Evolutionary conservation across 495 filamentous ascomycete genomes (phyloP).

Genomic region (Pyrenopolyporus hunteri): DNA sequence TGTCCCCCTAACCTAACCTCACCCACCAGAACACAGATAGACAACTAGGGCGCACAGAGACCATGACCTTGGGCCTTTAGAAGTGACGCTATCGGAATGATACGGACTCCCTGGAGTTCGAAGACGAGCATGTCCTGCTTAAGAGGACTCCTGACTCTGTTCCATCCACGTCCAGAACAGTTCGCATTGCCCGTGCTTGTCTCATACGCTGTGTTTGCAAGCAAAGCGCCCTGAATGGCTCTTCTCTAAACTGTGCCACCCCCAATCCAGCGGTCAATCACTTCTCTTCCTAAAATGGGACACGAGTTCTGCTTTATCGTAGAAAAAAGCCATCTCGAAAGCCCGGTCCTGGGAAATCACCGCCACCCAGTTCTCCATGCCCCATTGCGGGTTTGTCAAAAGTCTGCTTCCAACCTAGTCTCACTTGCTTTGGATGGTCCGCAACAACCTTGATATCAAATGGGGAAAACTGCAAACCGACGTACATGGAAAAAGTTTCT

Average conservation of each 20-base stretch:
- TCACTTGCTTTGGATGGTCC: not conserved
- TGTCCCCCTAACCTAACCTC: too few relatives aligned
- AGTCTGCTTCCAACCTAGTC: not conserved
- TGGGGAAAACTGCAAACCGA: not conserved
- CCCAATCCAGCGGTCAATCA: constrained; percentile 31
- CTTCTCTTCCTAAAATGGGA: constrained; percentile 15
- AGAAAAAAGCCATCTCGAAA: not conserved
- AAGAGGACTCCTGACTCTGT: not conserved
- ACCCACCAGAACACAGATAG: too few relatives aligned
- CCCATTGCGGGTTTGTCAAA: not conserved
- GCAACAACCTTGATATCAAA: not conserved
- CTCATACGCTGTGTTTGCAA: constrained; percentile 38
- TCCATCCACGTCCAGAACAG: constrained; percentile 17
- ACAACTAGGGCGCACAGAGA: not conserved
- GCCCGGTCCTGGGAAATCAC: not conserved
- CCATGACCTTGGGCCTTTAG: not conserved
- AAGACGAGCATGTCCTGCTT: constrained; percentile 14
- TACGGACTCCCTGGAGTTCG: constrained; percentile 1
- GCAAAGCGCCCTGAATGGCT: constrained; percentile 23
- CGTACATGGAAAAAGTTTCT: not conserved
- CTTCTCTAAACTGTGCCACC: constrained; percentile 24
- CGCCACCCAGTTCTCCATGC: not conserved
- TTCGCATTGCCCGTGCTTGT: constrained; percentile 27
- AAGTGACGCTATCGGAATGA: constrained; percentile 17
- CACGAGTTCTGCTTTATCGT: constrained; percentile 23